Base-by-base conservation (phyloP, 106 monocot genomes). In the Gastrodia elata region DNA sequence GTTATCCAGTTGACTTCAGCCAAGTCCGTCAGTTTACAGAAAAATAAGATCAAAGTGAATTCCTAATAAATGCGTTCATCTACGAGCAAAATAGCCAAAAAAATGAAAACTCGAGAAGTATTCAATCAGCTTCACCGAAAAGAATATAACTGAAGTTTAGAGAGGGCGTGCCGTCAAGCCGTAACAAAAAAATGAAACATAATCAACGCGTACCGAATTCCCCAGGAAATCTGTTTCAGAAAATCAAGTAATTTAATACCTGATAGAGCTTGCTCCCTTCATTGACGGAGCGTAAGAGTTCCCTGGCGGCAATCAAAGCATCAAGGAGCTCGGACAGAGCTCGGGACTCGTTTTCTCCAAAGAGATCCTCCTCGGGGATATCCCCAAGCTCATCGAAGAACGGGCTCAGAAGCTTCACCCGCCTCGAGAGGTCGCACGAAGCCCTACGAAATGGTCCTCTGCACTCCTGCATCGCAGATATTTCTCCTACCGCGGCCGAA, bases 201-300 rank as follows among this genome's bases (percentile, higher is more conserved):
- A 67, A 37, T 36, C n/a, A n/a, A 20, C 38, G 11, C 7, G 20
- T 37, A 35, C 15, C 67, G n/a, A 33, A 67, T 37, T 18, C 18
- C 5, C 7, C 36, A 9, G 11, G 37, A 67, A 22, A 35, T 37
- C 36, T 67, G 37, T 37, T 67, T 37, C 2, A 34, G 38, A 30
- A 57, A 27, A 28, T n/a, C 28, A 27, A 37, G 26, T 22, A 38
- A 40, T 1, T 4, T 15, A 6, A 32, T 73, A 96, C 95, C 95
- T 96, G 95, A 81, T 83, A 77, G 71, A 96, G 77, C 82, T 84
- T 96, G 80, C 95, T 96, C 22, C 83, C 95, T 2, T 86, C 83
- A 41, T 77, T 75, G 41, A 89, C 75, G 1, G 80, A 74, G 5
- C 74, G 81, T 41, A 95, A 82, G 39, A 95, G 75, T 11, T 89